Evolutionary conservation across 192 early-diverging fungal genomes (phyloP).

Genomic region (Coemansia sp.): DNA sequence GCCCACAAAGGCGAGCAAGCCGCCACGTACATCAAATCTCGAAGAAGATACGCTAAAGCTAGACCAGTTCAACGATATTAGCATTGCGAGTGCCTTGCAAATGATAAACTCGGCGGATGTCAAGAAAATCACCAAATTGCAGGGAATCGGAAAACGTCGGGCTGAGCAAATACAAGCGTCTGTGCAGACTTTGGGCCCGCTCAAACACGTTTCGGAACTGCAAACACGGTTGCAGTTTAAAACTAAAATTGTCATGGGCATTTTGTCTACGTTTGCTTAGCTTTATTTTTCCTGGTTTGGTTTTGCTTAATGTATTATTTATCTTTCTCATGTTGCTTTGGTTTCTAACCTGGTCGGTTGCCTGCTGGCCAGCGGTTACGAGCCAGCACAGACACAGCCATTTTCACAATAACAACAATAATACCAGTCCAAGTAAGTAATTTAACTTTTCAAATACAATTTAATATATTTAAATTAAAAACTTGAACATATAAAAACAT

Average conservation of each 20-base stretch:
- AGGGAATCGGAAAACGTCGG: conserved; percentile 59
- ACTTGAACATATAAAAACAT: no score
- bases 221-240: conserved; percentile 40
- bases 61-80: conserved; percentile 40
- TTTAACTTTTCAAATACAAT: no score
- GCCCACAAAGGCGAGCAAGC: background rate
- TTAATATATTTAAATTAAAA: no score
- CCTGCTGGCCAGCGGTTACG: no score
- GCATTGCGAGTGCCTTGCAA: conserved; percentile 50
- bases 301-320: conserved; percentile 44
- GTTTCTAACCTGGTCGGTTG: no score
- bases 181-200: conserved; percentile 41
- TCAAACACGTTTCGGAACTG: conserved; percentile 41
- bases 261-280: conserved; percentile 47
- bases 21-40: background rate
- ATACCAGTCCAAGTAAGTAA: no score
- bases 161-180: conserved; percentile 57
- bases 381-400: no score
- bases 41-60: conserved; percentile 23
- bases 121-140: conserved; percentile 55
- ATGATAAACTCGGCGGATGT: conserved; percentile 57
- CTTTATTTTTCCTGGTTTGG: conserved; percentile 32
- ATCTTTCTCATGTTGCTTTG: no score
- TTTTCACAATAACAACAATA: no score
- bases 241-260: conserved; percentile 46